Conservation (phyloP, 2,329 filamentous ascomycete genomes). For the Pseudogymnoascus pannorum region DNA sequence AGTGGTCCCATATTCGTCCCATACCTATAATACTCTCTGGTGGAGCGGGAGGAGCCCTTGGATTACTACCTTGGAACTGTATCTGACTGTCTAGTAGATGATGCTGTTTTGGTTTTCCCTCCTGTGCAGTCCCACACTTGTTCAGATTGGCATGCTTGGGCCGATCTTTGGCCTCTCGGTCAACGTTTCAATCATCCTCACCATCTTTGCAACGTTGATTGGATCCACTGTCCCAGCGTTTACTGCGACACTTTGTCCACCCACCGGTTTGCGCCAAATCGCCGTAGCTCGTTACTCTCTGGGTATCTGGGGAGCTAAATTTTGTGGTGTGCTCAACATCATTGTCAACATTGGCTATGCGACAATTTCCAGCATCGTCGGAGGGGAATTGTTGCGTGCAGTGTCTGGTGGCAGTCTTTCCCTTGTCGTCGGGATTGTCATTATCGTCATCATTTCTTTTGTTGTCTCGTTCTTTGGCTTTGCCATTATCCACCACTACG, state of each 20-base stretch:
- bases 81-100: background rate
- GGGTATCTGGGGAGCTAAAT: constrained; percentile 26
- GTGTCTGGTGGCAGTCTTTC: constrained; percentile 42
- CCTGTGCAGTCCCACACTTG: constrained; percentile 16
- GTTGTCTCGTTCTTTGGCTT: constrained; percentile 55
- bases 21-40: background rate
- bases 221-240: constrained; percentile 19
- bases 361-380: constrained; percentile 53
- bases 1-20: background rate
- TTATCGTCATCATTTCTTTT: constrained; percentile 48
- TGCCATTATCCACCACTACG: constrained; percentile 46
- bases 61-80: background rate
- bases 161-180: constrained; percentile 24
- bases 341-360: constrained; percentile 45
- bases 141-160: constrained; percentile 23
- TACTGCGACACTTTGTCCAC: constrained; percentile 17
- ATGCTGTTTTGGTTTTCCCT: constrained; percentile 10
- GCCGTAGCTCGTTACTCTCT: constrained; percentile 25
- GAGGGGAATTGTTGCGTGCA: constrained; percentile 49
- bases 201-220: constrained; percentile 22
- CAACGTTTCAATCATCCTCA: constrained; percentile 21
- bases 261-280: constrained; percentile 25
- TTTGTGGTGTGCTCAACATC: constrained; percentile 25
- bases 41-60: background rate
- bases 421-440: constrained; percentile 51